phyloP scores from a whole-genome alignment of 2,329 filamentous ascomycete genomes.

The Aspergillus sp. region DNA sequence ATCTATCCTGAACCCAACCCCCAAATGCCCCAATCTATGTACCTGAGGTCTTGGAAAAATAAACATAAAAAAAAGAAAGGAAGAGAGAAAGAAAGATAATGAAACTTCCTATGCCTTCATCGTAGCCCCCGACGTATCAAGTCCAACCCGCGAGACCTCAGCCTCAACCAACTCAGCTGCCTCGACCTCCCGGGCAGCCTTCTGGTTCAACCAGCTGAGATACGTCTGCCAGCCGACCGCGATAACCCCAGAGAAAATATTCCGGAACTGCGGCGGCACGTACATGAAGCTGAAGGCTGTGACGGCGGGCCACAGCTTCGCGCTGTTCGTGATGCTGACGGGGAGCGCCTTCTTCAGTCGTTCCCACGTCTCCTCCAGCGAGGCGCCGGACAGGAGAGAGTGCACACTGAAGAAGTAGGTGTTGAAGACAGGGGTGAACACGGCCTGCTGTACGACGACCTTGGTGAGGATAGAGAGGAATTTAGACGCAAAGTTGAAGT shows the following conservation, averaged over 20 bases:
- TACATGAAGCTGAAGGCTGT: conserved; percentile 88
- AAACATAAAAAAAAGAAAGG: not conserved
- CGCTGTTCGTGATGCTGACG: conserved; percentile 71
- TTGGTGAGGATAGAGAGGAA: conserved; percentile 71
- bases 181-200: conserved; percentile 62
- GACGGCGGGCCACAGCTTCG: conserved; percentile 85
- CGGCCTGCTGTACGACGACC: conserved; percentile 73
- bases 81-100: not conserved
- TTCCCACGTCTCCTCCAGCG: conserved; percentile 62
- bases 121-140: conserved; percentile 11
- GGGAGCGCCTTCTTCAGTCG: conserved; percentile 76
- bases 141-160: conserved; percentile 11
- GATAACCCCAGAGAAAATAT: conserved; percentile 74
- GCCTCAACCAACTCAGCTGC: conserved; percentile 27
- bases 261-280: conserved; percentile 73
- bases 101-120: conserved; percentile 14
- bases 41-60: not conserved
- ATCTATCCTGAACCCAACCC: conserved; percentile 1
- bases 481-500: conserved; percentile 82
- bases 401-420: conserved; percentile 81
- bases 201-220: conserved; percentile 74
- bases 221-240: conserved; percentile 94
- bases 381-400: conserved; percentile 69
- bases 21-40: not conserved
- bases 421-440: conserved; percentile 83